A percentile compares a stretch with the other conserved stretches of the same genome.
Conservation (phyloP, 2,329 filamentous ascomycete species). For the Xylaria sp. region DNA sequence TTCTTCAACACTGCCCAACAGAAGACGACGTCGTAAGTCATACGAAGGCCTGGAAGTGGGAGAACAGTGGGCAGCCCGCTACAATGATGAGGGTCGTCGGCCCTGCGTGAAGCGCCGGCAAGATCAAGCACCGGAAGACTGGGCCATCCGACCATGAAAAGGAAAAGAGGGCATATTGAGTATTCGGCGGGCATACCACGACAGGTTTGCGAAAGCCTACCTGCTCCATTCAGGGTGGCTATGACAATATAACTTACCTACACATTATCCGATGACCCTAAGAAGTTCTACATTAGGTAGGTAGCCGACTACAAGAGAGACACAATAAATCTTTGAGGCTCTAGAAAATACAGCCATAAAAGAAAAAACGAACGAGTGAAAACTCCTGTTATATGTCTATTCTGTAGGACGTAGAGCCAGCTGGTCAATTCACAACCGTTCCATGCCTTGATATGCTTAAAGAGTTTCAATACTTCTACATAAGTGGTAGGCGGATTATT, state of each 20-base stretch:
- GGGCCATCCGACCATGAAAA: background rate
- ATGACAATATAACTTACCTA: background rate
- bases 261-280: background rate
- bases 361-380: no score
- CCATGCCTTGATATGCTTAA: no score
- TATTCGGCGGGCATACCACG: background rate
- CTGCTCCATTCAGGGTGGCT: background rate
- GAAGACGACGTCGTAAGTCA: slow-evolving; percentile 35
- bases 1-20: background rate
- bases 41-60: slow-evolving; percentile 38
- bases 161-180: background rate
- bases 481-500: background rate
- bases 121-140: slow-evolving; percentile 7
- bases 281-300: background rate
- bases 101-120: slow-evolving; percentile 24
- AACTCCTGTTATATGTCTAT: no score
- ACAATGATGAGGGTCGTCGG: slow-evolving; percentile 40
- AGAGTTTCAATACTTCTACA: background rate
- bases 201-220: background rate
- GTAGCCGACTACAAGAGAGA: background rate
- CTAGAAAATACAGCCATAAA: background rate
- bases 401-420: background rate
- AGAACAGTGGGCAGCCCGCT: slow-evolving; percentile 37
- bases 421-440: no score
- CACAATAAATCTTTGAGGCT: background rate